Conservation (phyloP, 768 basidiomycete genomes). For the Psilocybe tampanensis region DNA sequence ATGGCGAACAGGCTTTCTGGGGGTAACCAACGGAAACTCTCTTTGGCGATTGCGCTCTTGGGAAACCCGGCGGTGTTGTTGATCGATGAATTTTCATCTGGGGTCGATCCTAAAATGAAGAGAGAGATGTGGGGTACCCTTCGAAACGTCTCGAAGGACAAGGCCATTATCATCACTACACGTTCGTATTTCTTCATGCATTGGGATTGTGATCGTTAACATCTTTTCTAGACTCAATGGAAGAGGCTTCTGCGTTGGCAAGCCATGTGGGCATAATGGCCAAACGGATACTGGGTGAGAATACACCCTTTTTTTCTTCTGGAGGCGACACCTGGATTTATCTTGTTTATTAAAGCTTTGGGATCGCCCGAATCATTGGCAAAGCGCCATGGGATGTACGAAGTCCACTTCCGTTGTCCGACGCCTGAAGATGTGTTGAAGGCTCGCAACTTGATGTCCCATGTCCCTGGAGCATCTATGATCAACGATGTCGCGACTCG, state of each 20-base stretch:
- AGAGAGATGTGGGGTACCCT: conserved; percentile 82
- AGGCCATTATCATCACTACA: conserved; percentile 73
- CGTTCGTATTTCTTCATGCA: conserved; percentile 41
- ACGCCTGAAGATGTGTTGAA: conserved; percentile 59
- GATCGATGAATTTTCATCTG: conserved; percentile 84
- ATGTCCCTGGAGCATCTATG: conserved; percentile 60
- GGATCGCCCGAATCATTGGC: conserved; percentile 67
- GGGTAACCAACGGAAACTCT: conserved; percentile 77
- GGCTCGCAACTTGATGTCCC: conserved; percentile 63
- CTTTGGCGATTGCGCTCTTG: conserved; percentile 73
- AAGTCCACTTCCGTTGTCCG: conserved; percentile 73
- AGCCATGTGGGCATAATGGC: conserved; percentile 78
- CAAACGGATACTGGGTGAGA: conserved; percentile 64
- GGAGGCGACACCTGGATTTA: too few species aligned
- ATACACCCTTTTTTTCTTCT: too few species aligned
- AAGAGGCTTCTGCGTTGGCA: conserved; percentile 79
- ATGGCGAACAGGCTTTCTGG: conserved; percentile 78
- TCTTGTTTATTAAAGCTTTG: conserved; percentile 53
- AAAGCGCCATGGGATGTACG: conserved; percentile 70
- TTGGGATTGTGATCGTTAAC: conserved; percentile 28
- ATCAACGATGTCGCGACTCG: conserved; percentile 78
- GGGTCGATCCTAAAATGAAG: conserved; percentile 83
- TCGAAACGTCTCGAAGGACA: conserved; percentile 61
- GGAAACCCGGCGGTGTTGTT: conserved; percentile 78
- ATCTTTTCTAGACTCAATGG: conserved; percentile 60